Base-by-base conservation (phyloP, 768 basidiomycete genomes). In the Termitomyces sp. region DNA sequence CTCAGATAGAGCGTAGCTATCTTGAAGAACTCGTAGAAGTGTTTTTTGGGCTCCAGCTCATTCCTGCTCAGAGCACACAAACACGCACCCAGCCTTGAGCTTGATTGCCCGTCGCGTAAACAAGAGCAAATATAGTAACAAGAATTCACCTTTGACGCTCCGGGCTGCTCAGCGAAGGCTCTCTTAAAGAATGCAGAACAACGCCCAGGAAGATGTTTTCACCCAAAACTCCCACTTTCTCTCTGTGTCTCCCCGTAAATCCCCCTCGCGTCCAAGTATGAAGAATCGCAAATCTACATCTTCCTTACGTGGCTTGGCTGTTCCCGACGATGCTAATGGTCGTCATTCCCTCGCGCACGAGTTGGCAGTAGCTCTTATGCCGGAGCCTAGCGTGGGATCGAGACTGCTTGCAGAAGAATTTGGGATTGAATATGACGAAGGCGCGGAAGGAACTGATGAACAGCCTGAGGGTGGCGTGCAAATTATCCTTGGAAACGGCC, bases 351-450 rank as follows among this genome's bases (percentile, higher is more conserved):
- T 94, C 37, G 92, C 92, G 5, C 92, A 94, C 73, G 92, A 94
- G 69, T 84, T 94, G 40, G 92, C 93, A 6, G 85, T 88, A 38
- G 92, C 92, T 10, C 81, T 94, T 58, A 90, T 93, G 86, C 92
- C 92, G 29, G 92, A 94, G 74, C 92, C 93, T 0, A 88, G 82
- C 55, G 79, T 84, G 32, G 85, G 89, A 57, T 92, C 91, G 29
- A 88, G 85, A 71, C 73, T 92, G 37, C 79, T 94, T 5, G 90
- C 90, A 12, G 92, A 94, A 73, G 93, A 94, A 72, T 91, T 94
- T 64, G 92, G 92, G 10, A 88, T 94, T 63, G 92, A 94, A 69
- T 93, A 90, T 65, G 92, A 94, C 63, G 91, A 92, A 70, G 91
- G 89, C 49, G 89, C 89, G 34, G 90, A 92, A 74, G 90, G 89